Evolutionary conservation across 768 basidiomycete species (phyloP), one percentile per base, ranked within the genome.

Genomic region (Boletales sp.): DNA sequence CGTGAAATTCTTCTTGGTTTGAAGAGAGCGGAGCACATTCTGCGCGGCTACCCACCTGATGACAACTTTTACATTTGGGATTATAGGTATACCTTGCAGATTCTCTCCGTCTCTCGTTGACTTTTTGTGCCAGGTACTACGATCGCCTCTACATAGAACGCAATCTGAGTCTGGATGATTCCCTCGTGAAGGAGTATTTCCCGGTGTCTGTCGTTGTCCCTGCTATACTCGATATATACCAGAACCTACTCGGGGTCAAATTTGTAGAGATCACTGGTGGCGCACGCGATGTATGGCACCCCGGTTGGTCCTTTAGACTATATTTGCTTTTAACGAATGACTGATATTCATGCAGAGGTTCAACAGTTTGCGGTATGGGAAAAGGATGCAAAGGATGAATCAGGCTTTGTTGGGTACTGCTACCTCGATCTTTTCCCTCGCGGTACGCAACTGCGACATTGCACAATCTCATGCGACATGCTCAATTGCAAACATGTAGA

Each of bases 341-440:
- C 36, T 41, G 50, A 53, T 44, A 21, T 40, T 4, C 7, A 12
- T 36, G 9, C 50, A 83, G 90, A 94, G 51, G 90, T 90, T 0
- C 87, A 91, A 57, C 81, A 86, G 54, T 94, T 86, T 61, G 72
- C 87, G 1, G 90, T 94, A 5, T 94, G 91, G 92, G 84, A 87
- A 57, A 82, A 82, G 46, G 82, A 80, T 51, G 84, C 86, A n/a
- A 84, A 79, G 45, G 83, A 84, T 54, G 81, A 74, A 56, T 75
- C 81, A 1, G 86, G 76, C 21, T 94, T 94, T 59, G 64, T 93
- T n/a, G 92, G 92, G 3, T 86, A 90, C 66, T 88, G 88, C 63
- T 90, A 90, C 60, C 84, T 94, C 28, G 92, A 94, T 60, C 77
- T 94, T 37, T 92, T 87, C 76, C 90, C 90, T 48, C 82, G 90